Evolutionary conservation across 192 early-diverging fungal species (phyloP), one percentile per base, ranked within the genome.

Genomic region (Linnemannia schmuckeri): DNA sequence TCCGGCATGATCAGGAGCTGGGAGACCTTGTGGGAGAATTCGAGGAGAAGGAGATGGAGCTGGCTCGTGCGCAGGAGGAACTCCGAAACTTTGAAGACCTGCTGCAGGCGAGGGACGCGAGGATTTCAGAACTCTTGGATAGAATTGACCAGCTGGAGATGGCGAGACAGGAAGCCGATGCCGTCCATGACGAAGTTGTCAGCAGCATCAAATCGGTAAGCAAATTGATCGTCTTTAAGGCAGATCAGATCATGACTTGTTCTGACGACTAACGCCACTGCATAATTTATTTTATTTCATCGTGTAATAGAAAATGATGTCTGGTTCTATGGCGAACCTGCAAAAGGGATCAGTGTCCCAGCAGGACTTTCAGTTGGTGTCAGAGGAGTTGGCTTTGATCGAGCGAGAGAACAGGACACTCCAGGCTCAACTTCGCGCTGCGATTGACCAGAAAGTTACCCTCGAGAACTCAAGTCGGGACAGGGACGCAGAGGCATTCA

Each of bases 11-110:
- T 24, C 83, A 90, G 35, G 87, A 89, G 70, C 82, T 88, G 9
- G 82, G 81, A 3, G 86, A 90, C 49, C 52, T 91, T 8, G 88
- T 88, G n/a, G 74, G 72, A 7, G 88, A 92, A 77, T 44, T 91
- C 1, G 77, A 82, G 37, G 88, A 91, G 38, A 92, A 92, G 72
- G 75, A 71, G 13, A 76, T 73, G 42, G 87, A 90, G 33, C n/a
- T 92, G 46, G 66, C 70, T 24, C 69, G 55, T 27, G 73, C 82
- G 1, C 74, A 89, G 61, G 84, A 90, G 10, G 88, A 90, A 15
- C 47, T 83, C 13, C 80, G 61, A 9, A 72, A 72, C 40, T 9
- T 74, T 18, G 70, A 55, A 6, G 77, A 54, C 20, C 13, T 74
- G 33, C 7, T 82, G 27, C 73, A 82, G 47, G 61, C 49, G 18